A percentile compares a stretch with the other conserved stretches of the same genome.
Conservation (phyloP, 441 rosid genomes). For the Erysimum cheiri region DNA sequence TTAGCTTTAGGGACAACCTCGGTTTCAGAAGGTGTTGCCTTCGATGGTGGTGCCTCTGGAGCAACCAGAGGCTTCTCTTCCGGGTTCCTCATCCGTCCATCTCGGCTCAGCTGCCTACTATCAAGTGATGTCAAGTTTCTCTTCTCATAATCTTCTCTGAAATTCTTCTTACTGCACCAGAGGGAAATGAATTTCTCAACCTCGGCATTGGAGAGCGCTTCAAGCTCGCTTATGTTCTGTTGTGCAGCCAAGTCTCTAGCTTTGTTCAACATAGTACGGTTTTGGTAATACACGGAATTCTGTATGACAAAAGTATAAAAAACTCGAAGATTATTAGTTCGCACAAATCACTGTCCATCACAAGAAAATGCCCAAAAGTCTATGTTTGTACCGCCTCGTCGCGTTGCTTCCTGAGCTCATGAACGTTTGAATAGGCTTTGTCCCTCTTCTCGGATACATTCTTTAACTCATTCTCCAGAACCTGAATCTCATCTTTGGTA, state of each 20-base stretch:
- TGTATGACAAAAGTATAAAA: constrained; percentile 3
- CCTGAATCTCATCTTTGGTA: constrained; percentile 43
- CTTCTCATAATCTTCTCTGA: constrained; percentile 73
- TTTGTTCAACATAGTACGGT: constrained; percentile 44
- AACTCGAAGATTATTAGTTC: background rate
- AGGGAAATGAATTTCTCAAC: constrained; percentile 75
- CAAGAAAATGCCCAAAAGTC: background rate
- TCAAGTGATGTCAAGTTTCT: constrained; percentile 80
- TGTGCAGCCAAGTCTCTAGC: constrained; percentile 51
- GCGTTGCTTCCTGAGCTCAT: constrained; percentile 44
- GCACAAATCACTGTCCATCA: constrained; percentile 22
- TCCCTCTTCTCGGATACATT: constrained; percentile 42
- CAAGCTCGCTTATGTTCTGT: constrained; percentile 42
- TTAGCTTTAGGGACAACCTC: constrained; percentile 57
- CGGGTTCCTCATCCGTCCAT: constrained; percentile 94
- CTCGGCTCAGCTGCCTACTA: constrained; percentile 76
- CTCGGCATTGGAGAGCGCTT: constrained; percentile 42
- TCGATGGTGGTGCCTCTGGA: constrained; percentile 40
- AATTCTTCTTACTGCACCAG: constrained; percentile 57
- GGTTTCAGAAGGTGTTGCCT: constrained; percentile 46
- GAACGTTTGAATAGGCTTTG: constrained; percentile 42
- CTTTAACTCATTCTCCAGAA: constrained; percentile 41
- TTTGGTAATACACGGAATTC: constrained; percentile 39
- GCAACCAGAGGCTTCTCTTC: constrained; percentile 78
- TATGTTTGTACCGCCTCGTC: constrained; percentile 44